A percentile compares a stretch with the other conserved stretches of the same genome.
Evolutionary conservation across 768 basidiomycete genomes (phyloP).

Genomic region (Candolleomyces efflorescens): DNA sequence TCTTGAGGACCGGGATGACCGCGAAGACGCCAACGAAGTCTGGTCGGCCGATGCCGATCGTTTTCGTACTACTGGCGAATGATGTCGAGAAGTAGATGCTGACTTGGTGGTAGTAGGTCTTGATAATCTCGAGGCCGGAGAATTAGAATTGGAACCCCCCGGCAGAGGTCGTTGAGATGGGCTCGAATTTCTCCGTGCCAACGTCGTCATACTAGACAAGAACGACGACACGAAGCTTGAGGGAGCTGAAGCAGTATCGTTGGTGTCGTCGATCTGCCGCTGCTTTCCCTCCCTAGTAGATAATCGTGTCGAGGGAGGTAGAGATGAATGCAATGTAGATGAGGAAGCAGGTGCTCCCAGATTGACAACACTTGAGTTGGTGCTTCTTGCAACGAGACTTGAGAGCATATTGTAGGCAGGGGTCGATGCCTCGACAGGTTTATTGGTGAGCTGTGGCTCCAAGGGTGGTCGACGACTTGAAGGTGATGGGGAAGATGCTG

Average conservation of each 20-base stretch:
- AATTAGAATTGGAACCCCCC: background rate
- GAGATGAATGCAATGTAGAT: conserved; percentile 26
- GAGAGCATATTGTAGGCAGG: conserved; percentile 63
- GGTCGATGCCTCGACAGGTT: conserved; percentile 38
- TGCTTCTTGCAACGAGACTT: conserved; percentile 31
- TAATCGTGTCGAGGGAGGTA: conserved; percentile 32
- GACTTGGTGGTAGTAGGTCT: background rate
- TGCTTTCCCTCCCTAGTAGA: conserved; percentile 11
- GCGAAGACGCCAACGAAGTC: background rate
- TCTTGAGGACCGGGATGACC: background rate
- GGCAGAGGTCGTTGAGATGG: conserved; percentile 7
- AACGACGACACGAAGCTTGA: conserved; percentile 26
- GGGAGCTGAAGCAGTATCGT: conserved; percentile 10
- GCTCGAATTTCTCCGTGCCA: conserved; percentile 10
- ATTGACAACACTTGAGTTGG: background rate
- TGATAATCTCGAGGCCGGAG: conserved; percentile 2
- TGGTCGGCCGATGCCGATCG: background rate
- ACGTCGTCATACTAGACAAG: conserved; percentile 2
- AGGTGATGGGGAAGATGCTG: background rate
- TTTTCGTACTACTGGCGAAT: background rate
- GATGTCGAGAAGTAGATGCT: background rate
- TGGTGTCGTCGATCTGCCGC: background rate
- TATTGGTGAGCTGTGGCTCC: conserved; percentile 31
- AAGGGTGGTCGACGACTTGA: background rate
- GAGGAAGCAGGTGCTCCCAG: conserved; percentile 22